Base-by-base conservation (phyloP, 192 early-diverging fungal species). In the Backusella liffmaniae region DNA sequence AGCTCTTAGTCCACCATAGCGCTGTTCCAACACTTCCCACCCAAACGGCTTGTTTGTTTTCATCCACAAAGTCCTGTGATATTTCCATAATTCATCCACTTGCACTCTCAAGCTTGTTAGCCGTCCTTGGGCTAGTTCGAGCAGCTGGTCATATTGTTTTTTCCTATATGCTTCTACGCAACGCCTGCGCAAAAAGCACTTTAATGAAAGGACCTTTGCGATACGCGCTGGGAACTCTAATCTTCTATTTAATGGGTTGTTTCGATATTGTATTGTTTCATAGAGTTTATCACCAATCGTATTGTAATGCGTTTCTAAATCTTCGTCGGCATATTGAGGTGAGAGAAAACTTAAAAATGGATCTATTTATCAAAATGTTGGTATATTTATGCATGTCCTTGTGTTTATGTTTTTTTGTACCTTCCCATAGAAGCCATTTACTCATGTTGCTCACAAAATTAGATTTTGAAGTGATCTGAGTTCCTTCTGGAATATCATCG, bases 361-460 rank as follows among this genome's bases (percentile, higher is more conserved):
- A 77, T 93, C 92, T 87, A 82, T 69, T 7, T 9, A 21, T 36
- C 18, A 26, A 32, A 32, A 37, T 26, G 49, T 44, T 46, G 13
- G 2, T 62, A 26, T 10, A 12, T 37, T 51, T 59, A 46, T 30
- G 16, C 71, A 23, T 21, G 34, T 44, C 13, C 42, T 15, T 30
- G 10, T 70, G 36, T 30, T 36, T 30, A 12, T 35, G 2, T 12
- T 46, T 32, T 30, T 32, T 32, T 32, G 32, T 82, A 91, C 91
- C 91, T 83, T 95, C 92, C 95, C 95, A 96, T 42, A 96, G 83
- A 13, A 95, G 72, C 88, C 92, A 96, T 79, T 96, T 96, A 83
- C 91, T 91, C 73, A 89, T 87, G 70, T 94, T 94, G 23, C 89
- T 89, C 4, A 88, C 84, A 88, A 88, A 86, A 70, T 88, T 86